phyloP scores from a whole-genome alignment of 163 green algal species.

The Scenedesmus sp. region DNA sequence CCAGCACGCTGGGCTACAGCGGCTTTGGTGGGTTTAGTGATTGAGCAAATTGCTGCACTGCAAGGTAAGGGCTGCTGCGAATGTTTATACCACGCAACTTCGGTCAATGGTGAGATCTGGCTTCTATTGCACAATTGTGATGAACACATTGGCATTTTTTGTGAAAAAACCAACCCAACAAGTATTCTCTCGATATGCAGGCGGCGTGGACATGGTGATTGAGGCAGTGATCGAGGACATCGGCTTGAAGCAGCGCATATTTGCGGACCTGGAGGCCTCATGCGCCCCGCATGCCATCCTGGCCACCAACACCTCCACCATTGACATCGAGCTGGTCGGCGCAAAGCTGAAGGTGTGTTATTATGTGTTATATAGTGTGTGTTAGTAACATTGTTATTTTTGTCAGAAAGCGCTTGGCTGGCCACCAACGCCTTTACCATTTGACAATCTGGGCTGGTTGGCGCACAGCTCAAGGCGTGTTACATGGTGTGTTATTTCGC shows the following conservation, averaged over 20 bases:
- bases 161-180: too few species aligned
- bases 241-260: slow-evolving; percentile 90
- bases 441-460: too few species aligned
- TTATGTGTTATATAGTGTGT: background rate
- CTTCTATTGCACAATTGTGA: too few species aligned
- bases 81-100: too few species aligned
- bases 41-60: slow-evolving; percentile 89
- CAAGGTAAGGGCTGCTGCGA: too few species aligned
- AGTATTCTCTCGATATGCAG: background rate
- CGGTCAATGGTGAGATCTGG: too few species aligned
- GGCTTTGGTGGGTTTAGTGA: background rate
- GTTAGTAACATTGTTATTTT: background rate
- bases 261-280: slow-evolving; percentile 82
- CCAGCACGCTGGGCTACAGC: slow-evolving; percentile 63
- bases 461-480: too few species aligned
- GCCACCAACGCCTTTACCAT: background rate
- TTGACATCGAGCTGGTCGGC: slow-evolving; percentile 92
- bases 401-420: background rate
- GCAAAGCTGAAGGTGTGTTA: slow-evolving; percentile 59
- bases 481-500: too few species aligned
- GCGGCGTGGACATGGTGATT: slow-evolving; percentile 97
- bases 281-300: slow-evolving; percentile 90
- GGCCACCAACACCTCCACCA: slow-evolving; percentile 98
- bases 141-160: too few species aligned
- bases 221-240: slow-evolving; percentile 98